Percentiles rank a stretch among this genome's conserved stretches.
Conservation (phyloP, 169 alveolate species). For the Plasmodium knowlesi region DNA sequence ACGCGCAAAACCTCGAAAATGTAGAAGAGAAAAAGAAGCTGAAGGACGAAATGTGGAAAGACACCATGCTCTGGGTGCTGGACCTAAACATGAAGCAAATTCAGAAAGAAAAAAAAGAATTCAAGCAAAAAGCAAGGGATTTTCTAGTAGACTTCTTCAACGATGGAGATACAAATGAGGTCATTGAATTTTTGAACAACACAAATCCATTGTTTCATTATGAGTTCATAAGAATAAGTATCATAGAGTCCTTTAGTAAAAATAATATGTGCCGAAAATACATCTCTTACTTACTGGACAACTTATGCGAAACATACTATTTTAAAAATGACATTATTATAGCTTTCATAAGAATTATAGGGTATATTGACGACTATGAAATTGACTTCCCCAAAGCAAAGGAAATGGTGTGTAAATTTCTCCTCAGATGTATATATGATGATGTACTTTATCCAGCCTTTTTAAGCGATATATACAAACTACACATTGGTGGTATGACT, state of each 20-base stretch:
- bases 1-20: conserved; percentile 18
- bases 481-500: conserved; percentile 72
- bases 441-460: conserved; percentile 73
- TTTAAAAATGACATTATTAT: conserved; percentile 53
- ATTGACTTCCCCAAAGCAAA: conserved; percentile 68
- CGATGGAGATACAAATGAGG: conserved; percentile 73
- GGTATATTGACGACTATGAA: conserved; percentile 73
- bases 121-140: conserved; percentile 59
- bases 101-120: conserved; percentile 67
- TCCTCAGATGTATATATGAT: conserved; percentile 63
- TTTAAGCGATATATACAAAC: conserved; percentile 56
- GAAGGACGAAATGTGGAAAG: conserved; percentile 70
- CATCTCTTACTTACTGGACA: conserved; percentile 49
- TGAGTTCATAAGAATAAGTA: conserved; percentile 72
- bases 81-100: conserved; percentile 50
- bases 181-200: conserved; percentile 56
- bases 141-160: conserved; percentile 66
- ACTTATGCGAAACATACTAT: conserved; percentile 45
- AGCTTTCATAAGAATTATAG: conserved; percentile 71
- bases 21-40: conserved; percentile 45
- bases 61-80: conserved; percentile 61
- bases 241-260: conserved; percentile 69
- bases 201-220: conserved; percentile 60
- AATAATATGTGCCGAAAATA: conserved; percentile 70
- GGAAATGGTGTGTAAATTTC: conserved; percentile 71